phyloP scores from a whole-genome alignment of 2,329 filamentous ascomycete genomes.

The Sporothrix phasma region DNA sequence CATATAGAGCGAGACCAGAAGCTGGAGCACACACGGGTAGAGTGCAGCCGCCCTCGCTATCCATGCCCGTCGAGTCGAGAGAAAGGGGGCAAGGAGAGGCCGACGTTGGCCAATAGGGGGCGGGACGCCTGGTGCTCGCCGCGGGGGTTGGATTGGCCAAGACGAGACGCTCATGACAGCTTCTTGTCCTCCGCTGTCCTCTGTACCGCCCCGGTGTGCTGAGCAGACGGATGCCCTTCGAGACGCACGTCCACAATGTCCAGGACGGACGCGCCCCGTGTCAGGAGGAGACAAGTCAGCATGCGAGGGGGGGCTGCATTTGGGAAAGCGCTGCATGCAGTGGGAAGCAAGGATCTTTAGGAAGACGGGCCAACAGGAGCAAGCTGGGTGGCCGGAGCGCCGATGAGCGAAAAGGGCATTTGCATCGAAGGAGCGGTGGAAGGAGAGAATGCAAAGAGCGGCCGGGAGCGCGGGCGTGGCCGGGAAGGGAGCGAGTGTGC shows the following conservation, averaged over 20 bases:
- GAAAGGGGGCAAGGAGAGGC: not conserved
- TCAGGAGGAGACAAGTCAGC: slow-evolving; percentile 5
- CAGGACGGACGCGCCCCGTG: not conserved
- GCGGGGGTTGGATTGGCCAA: not conserved
- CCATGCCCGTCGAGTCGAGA: not conserved
- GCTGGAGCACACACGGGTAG: not conserved
- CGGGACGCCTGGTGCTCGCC: not conserved
- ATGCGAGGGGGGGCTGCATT: slow-evolving; percentile 8
- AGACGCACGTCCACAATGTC: not conserved
- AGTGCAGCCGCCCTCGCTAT: not conserved
- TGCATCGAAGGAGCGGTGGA: slow-evolving; percentile 15
- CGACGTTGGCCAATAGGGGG: not conserved
- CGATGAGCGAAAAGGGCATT: slow-evolving; percentile 7
- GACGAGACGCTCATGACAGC: not conserved
- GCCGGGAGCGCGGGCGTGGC: slow-evolving; percentile 6
- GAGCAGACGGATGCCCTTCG: not conserved
- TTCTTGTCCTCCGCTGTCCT: not conserved
- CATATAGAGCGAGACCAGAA: slow-evolving; percentile 3
- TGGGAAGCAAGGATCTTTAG: not conserved
- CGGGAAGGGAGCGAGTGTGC: not conserved
- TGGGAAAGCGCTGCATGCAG: slow-evolving; percentile 1
- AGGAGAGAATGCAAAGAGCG: slow-evolving; percentile 3
- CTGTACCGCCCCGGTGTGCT: not conserved
- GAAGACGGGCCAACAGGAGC: not conserved
- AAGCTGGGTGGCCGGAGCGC: not conserved